Base-by-base conservation (phyloP, 345 rosid species). In the Citrus trifoliata region DNA sequence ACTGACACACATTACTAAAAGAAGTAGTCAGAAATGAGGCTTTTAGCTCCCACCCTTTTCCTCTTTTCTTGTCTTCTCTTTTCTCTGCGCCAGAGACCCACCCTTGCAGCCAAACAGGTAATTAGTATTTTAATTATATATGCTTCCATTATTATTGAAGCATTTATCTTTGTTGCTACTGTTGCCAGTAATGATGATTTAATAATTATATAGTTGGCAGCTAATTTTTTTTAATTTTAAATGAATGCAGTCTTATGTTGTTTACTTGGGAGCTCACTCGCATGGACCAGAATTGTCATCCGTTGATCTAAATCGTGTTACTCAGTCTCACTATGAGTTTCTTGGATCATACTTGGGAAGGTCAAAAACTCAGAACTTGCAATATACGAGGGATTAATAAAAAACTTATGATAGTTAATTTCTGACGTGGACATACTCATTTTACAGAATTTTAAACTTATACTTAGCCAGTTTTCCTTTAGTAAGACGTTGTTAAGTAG, bases 211-310 rank as follows among this genome's bases (percentile, higher is more conserved):
- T 33, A 12, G 4, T 46, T 46, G 51, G 51, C 4, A 46, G 51
- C 18, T 46, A 46, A 46, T 42, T 42, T 6, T 42, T 42, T 46
- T 12, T 46, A 3, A 10, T 42, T 42, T 42, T 0, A 46, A 46
- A 46, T 46, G 51, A 46, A 12, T 46, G 51, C 51, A 88, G 89
- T 79, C 97, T 5, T 93, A 87, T 77, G 87, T 92, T 38, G 94
- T 95, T 27, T 95, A 95, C 90, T 71, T 93, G 78, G 98, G 98
- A 79, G 86, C 81, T 21, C 95, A 95, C 79, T 84, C 83, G 12
- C 97, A 88, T 71, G 87, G 85, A 30, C 79, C 76, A 14, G 84
- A 83, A 33, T 69, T 82, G 7, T 80, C 91, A 12, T 55, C 83
- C 28, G 86, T 79, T 62, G 83, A 83, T 22, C 76, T 84, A 28